A percentile compares a stretch with the other conserved stretches of the same genome.
Conservation (phyloP, 176 grass and related monocot species). For the Bolboschoenus planiculmis region DNA sequence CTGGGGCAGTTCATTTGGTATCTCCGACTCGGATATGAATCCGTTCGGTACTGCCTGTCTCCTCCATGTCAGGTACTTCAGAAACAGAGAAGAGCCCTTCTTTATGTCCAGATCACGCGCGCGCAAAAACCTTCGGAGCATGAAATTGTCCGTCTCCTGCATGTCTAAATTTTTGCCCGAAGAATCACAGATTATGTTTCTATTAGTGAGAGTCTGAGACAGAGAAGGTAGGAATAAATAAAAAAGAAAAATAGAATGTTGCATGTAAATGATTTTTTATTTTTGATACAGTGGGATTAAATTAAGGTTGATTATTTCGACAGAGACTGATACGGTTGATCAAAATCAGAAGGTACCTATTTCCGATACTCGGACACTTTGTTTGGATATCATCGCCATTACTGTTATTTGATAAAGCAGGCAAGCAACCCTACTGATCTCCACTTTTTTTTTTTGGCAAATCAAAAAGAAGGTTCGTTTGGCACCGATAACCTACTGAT, state of each 20-base stretch:
- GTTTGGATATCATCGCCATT: no score
- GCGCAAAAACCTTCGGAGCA: slow-evolving; percentile 29
- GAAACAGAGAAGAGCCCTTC: slow-evolving; percentile 20
- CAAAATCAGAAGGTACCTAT: no score
- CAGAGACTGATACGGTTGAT: background rate
- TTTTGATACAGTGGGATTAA: background rate
- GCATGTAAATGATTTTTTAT: background rate
- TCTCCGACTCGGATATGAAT: slow-evolving; percentile 29
- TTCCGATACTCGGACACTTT: no score
- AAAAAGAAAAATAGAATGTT: background rate
- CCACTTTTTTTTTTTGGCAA: no score
- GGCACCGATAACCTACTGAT: no score
- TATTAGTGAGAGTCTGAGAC: background rate
- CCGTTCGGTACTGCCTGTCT: slow-evolving; percentile 3
- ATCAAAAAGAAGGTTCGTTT: no score
- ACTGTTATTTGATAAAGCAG: no score
- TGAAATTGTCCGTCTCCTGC: slow-evolving; percentile 28
- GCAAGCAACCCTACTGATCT: no score
- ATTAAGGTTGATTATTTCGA: background rate
- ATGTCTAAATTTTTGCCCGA: background rate
- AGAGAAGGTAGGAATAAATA: background rate
- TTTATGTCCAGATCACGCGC: slow-evolving; percentile 25
- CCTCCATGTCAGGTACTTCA: slow-evolving; percentile 27
- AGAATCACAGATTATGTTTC: background rate
- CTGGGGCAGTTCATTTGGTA: slow-evolving; percentile 31